Evolutionary conservation across 2,329 filamentous ascomycete species (phyloP).

Genomic region (Harringtonia lauricola): DNA sequence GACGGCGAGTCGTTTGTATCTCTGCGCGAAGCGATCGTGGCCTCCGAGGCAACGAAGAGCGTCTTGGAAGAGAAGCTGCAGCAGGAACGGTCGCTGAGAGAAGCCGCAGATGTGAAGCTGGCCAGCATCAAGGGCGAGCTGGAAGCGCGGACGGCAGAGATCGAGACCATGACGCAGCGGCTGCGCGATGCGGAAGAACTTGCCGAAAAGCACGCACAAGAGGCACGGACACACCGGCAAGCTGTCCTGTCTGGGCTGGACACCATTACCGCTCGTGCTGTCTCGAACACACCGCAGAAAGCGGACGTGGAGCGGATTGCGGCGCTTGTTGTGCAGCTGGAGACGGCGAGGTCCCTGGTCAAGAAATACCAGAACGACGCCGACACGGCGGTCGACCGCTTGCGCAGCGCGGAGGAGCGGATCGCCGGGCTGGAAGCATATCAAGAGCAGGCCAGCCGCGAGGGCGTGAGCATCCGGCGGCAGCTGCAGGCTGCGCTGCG

Average conservation of each 20-base stretch:
- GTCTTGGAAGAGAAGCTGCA: constrained; percentile 72
- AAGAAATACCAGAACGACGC: constrained; percentile 85
- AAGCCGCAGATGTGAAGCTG: constrained; percentile 66
- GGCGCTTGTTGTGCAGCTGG: constrained; percentile 70
- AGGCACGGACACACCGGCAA: constrained; percentile 75
- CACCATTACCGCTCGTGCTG: constrained; percentile 50
- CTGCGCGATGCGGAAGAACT: constrained; percentile 80
- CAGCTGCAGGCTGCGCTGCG: constrained; percentile 78
- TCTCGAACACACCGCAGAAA: constrained; percentile 27
- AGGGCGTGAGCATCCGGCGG: constrained; percentile 79
- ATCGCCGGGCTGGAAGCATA: constrained; percentile 95
- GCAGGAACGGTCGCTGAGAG: constrained; percentile 68
- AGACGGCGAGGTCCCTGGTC: constrained; percentile 66
- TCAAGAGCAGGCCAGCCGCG: constrained; percentile 91
- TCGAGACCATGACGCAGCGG: constrained; percentile 62
- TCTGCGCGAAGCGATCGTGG: constrained; percentile 65
- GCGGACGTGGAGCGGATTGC: constrained; percentile 54
- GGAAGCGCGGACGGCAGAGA: constrained; percentile 66
- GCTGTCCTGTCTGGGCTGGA: constrained; percentile 76
- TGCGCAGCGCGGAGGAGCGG: constrained; percentile 87
- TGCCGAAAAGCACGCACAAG: constrained; percentile 74
- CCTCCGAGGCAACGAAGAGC: constrained; percentile 66
- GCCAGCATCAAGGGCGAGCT: constrained; percentile 70
- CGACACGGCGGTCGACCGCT: constrained; percentile 74
- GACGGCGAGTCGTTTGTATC: constrained; percentile 62